These are phyloP conservation scores for Bacidia gigantensis DNA, from an alignment of 495 filamentous ascomycete genomes.

Conservation along the genomic window DNA sequence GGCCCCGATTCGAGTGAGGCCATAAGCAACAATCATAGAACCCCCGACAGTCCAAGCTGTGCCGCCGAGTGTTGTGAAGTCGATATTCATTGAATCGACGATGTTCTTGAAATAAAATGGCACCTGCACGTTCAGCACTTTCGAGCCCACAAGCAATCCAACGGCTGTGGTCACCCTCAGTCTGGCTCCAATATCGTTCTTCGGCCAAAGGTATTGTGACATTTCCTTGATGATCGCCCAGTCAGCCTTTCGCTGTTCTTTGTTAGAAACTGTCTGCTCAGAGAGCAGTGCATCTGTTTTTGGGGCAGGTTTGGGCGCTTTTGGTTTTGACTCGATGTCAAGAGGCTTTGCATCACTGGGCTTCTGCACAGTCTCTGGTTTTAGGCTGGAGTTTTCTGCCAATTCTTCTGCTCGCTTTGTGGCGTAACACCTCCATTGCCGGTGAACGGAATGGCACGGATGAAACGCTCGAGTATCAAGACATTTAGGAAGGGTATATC, in stretches of 20 bases:
- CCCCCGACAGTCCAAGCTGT: slow-evolving; percentile 83
- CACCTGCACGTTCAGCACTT: slow-evolving; percentile 89
- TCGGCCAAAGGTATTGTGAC: slow-evolving; percentile 94
- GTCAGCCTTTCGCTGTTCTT: slow-evolving; percentile 89
- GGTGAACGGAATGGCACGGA: neutral
- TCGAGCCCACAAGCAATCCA: slow-evolving; percentile 72
- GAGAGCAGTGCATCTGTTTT: slow-evolving; percentile 40
- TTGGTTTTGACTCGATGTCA: slow-evolving; percentile 1
- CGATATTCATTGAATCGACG: slow-evolving; percentile 92
- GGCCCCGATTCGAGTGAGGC: slow-evolving; percentile 72
- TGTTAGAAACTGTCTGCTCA: slow-evolving; percentile 43
- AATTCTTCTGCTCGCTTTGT: neutral
- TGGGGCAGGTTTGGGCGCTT: slow-evolving; percentile 1
- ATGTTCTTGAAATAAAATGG: slow-evolving; percentile 99
- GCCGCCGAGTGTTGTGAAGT: slow-evolving; percentile 66
- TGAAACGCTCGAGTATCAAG: neutral
- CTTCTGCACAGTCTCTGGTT: slow-evolving; percentile 16
- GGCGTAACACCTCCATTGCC: neutral
- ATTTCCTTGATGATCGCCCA: slow-evolving; percentile 99
- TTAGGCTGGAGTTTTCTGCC: slow-evolving; percentile 1
- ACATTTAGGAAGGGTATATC: neutral
- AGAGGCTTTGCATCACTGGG: slow-evolving; percentile 18
- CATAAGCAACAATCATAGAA: slow-evolving; percentile 84
- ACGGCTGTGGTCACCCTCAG: slow-evolving; percentile 71
- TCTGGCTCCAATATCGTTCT: slow-evolving; percentile 71